Evolutionary conservation across 2,329 filamentous ascomycete genomes (phyloP).

Genomic region (Cryphonectria parasitica): DNA sequence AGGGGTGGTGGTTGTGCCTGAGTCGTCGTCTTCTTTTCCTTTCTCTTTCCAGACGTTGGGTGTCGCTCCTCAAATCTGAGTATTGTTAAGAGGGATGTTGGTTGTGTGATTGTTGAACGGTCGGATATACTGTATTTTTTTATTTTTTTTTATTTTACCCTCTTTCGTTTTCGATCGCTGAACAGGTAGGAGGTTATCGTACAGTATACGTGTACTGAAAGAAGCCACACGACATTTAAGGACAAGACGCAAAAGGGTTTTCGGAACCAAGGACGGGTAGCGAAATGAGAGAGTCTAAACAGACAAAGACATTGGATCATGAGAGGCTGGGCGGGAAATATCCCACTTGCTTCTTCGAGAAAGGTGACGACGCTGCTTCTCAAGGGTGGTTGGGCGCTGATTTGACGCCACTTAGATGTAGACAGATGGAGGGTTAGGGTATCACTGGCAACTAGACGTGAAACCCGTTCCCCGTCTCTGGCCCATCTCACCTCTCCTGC

Average conservation of each 20-base stretch:
- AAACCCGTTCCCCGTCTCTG: too few relatives aligned
- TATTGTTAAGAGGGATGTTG: background rate
- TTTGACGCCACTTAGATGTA: background rate
- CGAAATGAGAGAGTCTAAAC: background rate
- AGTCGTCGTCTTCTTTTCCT: background rate
- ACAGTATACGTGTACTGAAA: background rate
- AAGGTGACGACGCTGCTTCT: background rate
- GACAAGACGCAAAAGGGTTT: background rate
- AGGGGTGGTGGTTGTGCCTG: background rate
- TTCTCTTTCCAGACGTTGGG: background rate
- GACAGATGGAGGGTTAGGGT: background rate
- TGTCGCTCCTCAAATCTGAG: background rate
- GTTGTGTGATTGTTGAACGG: background rate
- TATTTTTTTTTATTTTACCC: too few relatives aligned
- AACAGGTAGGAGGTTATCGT: background rate
- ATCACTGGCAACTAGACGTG: background rate
- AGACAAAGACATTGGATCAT: slow-evolving; percentile 4
- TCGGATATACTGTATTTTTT: background rate
- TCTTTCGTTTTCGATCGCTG: too few relatives aligned
- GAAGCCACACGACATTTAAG: background rate
- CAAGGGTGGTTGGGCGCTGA: background rate
- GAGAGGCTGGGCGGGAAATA: background rate
- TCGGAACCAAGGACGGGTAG: background rate
- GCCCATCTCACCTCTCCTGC: too few relatives aligned
- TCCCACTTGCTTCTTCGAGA: slow-evolving; percentile 8